phyloP scores from a whole-genome alignment of 768 basidiomycete species.

The Lactifluus echinatus region DNA sequence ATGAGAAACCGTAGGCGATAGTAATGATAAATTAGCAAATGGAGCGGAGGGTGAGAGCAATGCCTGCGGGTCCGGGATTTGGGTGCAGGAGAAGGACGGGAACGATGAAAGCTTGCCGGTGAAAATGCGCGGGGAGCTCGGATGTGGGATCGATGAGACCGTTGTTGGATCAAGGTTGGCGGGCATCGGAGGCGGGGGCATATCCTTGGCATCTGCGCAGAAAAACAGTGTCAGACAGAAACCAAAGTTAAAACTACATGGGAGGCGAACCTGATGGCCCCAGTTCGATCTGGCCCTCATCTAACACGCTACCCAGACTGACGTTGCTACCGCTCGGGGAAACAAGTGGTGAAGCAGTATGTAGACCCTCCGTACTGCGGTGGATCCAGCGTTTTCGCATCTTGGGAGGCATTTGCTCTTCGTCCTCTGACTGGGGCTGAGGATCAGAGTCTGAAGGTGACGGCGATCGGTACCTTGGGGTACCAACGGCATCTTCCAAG shows the following conservation, averaged over 20 bases:
- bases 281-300: conserved; percentile 19
- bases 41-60: conserved; percentile 27
- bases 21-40: conserved; percentile 45
- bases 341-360: conserved; percentile 11
- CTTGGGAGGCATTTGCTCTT: conserved; percentile 19
- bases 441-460: conserved; percentile 17
- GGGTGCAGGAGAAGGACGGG: neutral
- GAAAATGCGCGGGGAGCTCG: conserved; percentile 11
- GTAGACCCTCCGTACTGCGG: conserved; percentile 18
- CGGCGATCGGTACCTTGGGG: conserved; percentile 14
- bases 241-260: neutral
- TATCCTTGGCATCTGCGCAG: conserved; percentile 29
- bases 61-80: neutral
- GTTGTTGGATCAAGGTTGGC: conserved; percentile 36
- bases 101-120: conserved; percentile 9
- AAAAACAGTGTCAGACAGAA: neutral
- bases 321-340: conserved; percentile 19
- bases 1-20: conserved; percentile 27
- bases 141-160: conserved; percentile 23
- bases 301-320: conserved; percentile 19
- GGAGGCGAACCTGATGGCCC: conserved; percentile 20
- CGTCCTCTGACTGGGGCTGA: conserved; percentile 7
- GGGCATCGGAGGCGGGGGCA: conserved; percentile 48
- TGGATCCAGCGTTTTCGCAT: conserved; percentile 23
- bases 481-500: conserved; percentile 1